A percentile compares a stretch with the other conserved stretches of the same genome.
These are phyloP conservation scores for Tinospora cordifolia DNA, from an alignment of 164 flowering plant species.

Conservation along the genomic window DNA sequence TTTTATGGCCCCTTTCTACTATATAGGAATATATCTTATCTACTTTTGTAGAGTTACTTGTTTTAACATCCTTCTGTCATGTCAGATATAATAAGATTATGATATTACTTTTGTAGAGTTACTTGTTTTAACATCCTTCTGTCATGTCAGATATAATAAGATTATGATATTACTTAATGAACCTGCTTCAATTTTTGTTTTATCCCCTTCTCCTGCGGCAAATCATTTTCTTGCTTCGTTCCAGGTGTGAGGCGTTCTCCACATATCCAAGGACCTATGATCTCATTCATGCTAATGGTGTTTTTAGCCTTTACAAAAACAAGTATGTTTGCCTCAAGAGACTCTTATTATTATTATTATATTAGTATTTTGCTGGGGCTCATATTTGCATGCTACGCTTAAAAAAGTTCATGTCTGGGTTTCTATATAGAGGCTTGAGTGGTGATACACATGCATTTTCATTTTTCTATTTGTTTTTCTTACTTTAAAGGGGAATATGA, in stretches of 20 bases:
- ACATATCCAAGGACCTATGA: slow-evolving; percentile 96
- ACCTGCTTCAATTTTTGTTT: background rate
- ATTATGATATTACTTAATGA: background rate
- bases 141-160: background rate
- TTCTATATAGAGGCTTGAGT: background rate
- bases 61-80: background rate
- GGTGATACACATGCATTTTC: background rate
- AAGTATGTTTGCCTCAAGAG: slow-evolving; percentile 42
- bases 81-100: background rate
- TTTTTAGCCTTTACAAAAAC: slow-evolving; percentile 76
- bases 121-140: background rate
- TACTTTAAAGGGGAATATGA: background rate
- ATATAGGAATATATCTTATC: background rate
- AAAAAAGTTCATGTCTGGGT: background rate
- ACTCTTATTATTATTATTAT: too few relatives aligned
- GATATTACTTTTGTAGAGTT: background rate
- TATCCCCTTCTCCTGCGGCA: background rate
- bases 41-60: background rate
- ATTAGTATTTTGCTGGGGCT: too few relatives aligned
- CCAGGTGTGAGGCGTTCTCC: slow-evolving; percentile 94
- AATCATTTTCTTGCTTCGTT: background rate
- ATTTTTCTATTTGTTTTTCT: background rate
- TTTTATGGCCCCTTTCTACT: background rate
- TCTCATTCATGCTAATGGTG: slow-evolving; percentile 73
- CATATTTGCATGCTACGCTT: background rate